Base-by-base conservation (phyloP, 345 rosid species). In the Turnera subulata region DNA sequence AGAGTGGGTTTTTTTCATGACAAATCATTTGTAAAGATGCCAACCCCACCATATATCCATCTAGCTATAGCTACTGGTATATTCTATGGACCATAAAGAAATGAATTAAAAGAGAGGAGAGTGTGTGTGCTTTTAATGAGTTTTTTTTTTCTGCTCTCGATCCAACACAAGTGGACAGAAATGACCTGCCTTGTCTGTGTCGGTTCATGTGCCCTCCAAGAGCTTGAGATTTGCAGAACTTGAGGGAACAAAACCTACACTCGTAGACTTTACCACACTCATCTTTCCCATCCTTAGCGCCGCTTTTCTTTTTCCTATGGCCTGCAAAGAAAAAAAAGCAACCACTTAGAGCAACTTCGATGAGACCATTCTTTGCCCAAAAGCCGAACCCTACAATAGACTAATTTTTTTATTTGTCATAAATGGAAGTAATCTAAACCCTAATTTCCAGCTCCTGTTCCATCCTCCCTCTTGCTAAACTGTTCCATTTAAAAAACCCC, bases 181-280 rank as follows among this genome's bases (percentile, higher is more conserved):
- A 24, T 6, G 46, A 46, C 66, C 76, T 80, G 68, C 99, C 97
- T 94, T 94, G 97, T 68, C 99, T 85, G 77, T 94, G 99, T 73
- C 99, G 96, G 76, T 94, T 94, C 99, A 94, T 94, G 85, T 94
- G 99, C 51, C 97, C 99, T 32, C 99, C 99, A 10, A 94, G 99
- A 58, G 99, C 99, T 90, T 94, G 99, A 63, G 99, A 94, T 80
- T 94, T 94, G 86, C 95, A 85, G 78, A 94, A 94, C 93, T 85
- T 90, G 75, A 94, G 99, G 83, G 99, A 88, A 66, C 99, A 94
- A 78, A 94, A 94, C 89, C 99, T 84, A 76, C 97, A 94, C 76
- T 90, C 88, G 40, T 94, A 94, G 77, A 83, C 88, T 75, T 83
- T 88, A 71, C 82, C 91, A 24, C 86, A 71, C 75, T 88, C 97